Base-by-base conservation (phyloP, 139 green algal genomes). In the Closterium sp. region DNA sequence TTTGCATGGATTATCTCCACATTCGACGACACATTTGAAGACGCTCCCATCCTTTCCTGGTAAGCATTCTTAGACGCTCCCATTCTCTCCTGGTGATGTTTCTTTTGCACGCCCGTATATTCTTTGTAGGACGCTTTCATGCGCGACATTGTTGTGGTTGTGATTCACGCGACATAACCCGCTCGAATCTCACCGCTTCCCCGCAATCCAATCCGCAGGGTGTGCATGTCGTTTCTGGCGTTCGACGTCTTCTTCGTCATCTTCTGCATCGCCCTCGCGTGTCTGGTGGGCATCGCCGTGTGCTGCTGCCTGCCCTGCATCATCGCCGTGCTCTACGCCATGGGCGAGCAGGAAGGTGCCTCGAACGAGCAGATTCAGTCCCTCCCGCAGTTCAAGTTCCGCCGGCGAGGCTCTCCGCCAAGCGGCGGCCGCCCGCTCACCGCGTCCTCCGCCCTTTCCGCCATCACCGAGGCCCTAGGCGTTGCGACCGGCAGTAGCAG, bases 281-380 rank as follows among this genome's bases (percentile, higher is more conserved):
- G 90, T n/a, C 73, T 95, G 70, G 90, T 95, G n/a, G 90, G 92
- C 87, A 30, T 95, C 22, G 92, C 92, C 50, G 89, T 95, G 73
- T 95, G 92, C 92, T 95, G 92, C 90, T 95, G 92, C 90, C 90
- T 95, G 87, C 92, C 92, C 73, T 95, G 92, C 90, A 93, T 95
- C 32, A 95, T 95, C 45, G 90, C 89, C 4, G 45, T 95, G 4
- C 90, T 95, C 34, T 93, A 93, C 27, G 84, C 92, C 31, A 50
- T 95, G 31, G 90, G 34, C 27, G 92, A 95, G 30, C 90, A 79
- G 91, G 91, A 94, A 70, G 91, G 91, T 50, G 91, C 91, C 19
- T 86, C 88, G 7, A 91, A 94, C 21, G 91, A 94, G 88, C 89
- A 93, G n/a, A 94, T 94, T 29, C 28, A 50, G 30, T 50, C 91